Percentiles rank a stretch among this genome's conserved stretches.
Conservation (phyloP, 2,329 filamentous ascomycete genomes). For the Aspergillus unguis region DNA sequence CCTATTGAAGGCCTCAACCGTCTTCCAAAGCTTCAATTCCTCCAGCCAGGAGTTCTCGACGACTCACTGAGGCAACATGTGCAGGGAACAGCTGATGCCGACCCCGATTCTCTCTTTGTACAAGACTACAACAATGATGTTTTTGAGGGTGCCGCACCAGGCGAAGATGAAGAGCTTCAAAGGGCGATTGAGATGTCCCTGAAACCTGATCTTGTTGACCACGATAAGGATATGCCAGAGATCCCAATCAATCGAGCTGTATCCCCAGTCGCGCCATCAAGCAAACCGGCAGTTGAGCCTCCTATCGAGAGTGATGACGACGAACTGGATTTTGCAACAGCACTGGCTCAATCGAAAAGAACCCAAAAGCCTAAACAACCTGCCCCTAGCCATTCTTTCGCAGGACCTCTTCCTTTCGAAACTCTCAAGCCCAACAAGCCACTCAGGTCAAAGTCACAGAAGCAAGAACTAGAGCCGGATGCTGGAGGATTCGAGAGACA, state of each 20-base stretch:
- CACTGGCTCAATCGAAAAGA: slow-evolving; percentile 68
- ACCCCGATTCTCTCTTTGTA: slow-evolving; percentile 57
- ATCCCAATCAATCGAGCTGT: slow-evolving; percentile 43
- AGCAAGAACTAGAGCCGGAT: slow-evolving; percentile 53
- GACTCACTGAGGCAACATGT: slow-evolving; percentile 31
- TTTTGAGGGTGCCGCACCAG: slow-evolving; percentile 48
- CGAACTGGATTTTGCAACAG: slow-evolving; percentile 70
- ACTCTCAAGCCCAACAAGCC: slow-evolving; percentile 68
- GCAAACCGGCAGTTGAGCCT: slow-evolving; percentile 29
- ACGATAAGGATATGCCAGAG: slow-evolving; percentile 40
- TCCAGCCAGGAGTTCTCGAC: slow-evolving; percentile 37
- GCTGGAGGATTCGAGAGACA: slow-evolving; percentile 65
- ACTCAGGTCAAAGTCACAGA: slow-evolving; percentile 36
- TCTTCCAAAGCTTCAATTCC: slow-evolving; percentile 61
- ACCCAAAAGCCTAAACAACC: slow-evolving; percentile 42
- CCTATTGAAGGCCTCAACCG: slow-evolving; percentile 87
- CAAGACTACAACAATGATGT: slow-evolving; percentile 49
- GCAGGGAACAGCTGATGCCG: slow-evolving; percentile 19
- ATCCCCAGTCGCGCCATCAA: slow-evolving; percentile 35
- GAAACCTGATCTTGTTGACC: slow-evolving; percentile 39
- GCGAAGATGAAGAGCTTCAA: slow-evolving; percentile 71
- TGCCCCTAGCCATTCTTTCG: slow-evolving; percentile 59
- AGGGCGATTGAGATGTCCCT: slow-evolving; percentile 83
- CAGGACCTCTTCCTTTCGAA: slow-evolving; percentile 86
- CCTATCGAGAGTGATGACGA: slow-evolving; percentile 59